Evolutionary conservation across 176 grass and related monocot genomes (phyloP).

Genomic region (Aegilops sharonensis): DNA sequence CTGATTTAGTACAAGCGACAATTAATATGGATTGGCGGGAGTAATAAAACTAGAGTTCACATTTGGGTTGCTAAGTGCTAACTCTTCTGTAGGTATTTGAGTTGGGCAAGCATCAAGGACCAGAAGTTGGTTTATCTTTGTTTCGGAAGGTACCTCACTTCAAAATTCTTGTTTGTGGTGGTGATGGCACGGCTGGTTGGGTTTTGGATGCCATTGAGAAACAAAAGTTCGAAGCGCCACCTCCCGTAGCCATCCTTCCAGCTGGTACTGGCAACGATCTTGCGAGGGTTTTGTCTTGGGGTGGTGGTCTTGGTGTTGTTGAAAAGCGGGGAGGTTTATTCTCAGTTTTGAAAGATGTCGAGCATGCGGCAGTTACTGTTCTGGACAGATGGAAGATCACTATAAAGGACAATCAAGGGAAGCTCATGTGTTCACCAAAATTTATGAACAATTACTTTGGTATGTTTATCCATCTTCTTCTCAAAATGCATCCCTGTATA

Average conservation of each 20-base stretch:
- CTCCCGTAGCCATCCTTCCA: slow-evolving; percentile 81
- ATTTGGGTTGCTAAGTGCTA: slow-evolving; percentile 11
- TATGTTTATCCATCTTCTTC: slow-evolving; percentile 37
- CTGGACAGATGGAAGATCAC: slow-evolving; percentile 77
- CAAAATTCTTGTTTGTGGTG: slow-evolving; percentile 90
- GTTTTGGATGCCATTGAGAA: slow-evolving; percentile 87
- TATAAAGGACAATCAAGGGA: slow-evolving; percentile 49
- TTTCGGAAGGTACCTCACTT: slow-evolving; percentile 74
- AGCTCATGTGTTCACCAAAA: slow-evolving; percentile 48
- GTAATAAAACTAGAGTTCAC: neutral
- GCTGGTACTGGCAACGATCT: slow-evolving; percentile 92
- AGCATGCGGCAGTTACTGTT: slow-evolving; percentile 71
- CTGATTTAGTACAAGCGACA: too few relatives aligned
- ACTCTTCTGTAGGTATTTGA: slow-evolving; percentile 63
- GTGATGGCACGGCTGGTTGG: slow-evolving; percentile 82
- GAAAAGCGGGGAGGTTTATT: slow-evolving; percentile 63
- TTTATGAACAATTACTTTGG: slow-evolving; percentile 88
- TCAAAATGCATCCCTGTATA: neutral
- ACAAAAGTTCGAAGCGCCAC: slow-evolving; percentile 75
- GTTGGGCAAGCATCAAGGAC: slow-evolving; percentile 74
- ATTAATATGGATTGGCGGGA: too few relatives aligned
- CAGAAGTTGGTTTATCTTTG: slow-evolving; percentile 67
- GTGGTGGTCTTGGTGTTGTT: slow-evolving; percentile 69
- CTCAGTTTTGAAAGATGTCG: slow-evolving; percentile 61
- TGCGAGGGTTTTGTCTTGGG: slow-evolving; percentile 74